phyloP scores from a whole-genome alignment of 129 eudicot genomes.

The Tanacetum coccineum region DNA sequence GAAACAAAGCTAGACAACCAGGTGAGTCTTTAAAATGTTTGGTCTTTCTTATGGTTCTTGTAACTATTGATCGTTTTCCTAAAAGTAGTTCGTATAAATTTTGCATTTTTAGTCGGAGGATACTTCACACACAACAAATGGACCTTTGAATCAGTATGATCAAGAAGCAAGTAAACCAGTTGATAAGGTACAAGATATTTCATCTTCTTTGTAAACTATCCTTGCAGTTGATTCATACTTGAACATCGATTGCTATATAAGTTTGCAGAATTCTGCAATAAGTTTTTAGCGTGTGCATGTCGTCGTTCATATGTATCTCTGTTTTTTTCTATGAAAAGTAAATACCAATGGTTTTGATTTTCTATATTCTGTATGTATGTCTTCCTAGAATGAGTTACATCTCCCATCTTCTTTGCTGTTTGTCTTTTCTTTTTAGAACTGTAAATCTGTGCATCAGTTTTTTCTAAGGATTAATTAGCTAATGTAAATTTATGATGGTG shows the following conservation, averaged over 20 bases:
- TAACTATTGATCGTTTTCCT: constrained; percentile 4
- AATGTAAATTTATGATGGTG: too few relatives aligned
- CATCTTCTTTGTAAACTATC: constrained; percentile 15
- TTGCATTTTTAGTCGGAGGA: constrained; percentile 64
- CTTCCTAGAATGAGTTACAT: not conserved
- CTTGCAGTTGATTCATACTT: not conserved
- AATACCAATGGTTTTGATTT: not conserved
- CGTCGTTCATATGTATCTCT: not conserved
- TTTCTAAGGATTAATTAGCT: too few relatives aligned
- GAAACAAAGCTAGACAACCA: constrained; percentile 63
- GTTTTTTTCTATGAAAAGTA: not conserved
- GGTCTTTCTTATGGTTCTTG: not conserved
- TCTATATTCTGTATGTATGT: not conserved
- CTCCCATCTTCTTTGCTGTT: not conserved
- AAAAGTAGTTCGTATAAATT: constrained; percentile 4
- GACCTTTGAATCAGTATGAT: constrained; percentile 62
- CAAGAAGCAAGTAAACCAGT: constrained; percentile 75
- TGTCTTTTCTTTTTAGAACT: not conserved
- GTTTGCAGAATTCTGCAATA: not conserved
- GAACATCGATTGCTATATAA: not conserved
- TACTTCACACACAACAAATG: constrained; percentile 69
- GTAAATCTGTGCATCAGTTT: too few relatives aligned
- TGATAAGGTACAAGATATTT: constrained; percentile 62
- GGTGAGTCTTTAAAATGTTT: constrained; percentile 36
- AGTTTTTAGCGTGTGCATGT: not conserved